Conservation (phyloP, 345 rosid genomes). For the Salix brachista region DNA sequence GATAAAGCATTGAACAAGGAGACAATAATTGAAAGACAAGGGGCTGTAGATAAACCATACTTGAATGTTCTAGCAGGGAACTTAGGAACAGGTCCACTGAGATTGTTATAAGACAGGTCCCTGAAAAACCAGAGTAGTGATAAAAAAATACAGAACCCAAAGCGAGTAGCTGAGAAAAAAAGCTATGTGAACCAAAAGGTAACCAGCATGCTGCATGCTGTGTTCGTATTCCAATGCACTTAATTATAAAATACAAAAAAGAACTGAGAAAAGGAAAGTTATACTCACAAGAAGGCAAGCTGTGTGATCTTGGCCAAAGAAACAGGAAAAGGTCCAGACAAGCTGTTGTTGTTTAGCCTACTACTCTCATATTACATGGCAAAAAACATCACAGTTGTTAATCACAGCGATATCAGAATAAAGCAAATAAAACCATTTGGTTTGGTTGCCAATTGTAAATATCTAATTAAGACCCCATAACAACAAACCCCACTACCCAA, state of each 20-base stretch:
- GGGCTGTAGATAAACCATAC: slow-evolving; percentile 30
- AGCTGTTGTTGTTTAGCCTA: slow-evolving; percentile 91
- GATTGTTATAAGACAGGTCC: slow-evolving; percentile 92
- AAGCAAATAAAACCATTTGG: background rate
- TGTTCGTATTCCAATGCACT: slow-evolving; percentile 22
- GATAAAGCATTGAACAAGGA: slow-evolving; percentile 1
- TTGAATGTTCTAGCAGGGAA: slow-evolving; percentile 76
- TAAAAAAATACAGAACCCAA: slow-evolving; percentile 6
- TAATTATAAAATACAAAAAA: slow-evolving; percentile 5
- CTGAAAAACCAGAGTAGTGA: slow-evolving; percentile 38
- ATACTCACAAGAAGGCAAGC: slow-evolving; percentile 86
- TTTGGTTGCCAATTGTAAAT: background rate
- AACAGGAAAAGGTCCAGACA: slow-evolving; percentile 75
- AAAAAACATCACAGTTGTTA: slow-evolving; percentile 19
- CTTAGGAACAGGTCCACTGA: slow-evolving; percentile 80
- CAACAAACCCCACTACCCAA: background rate
- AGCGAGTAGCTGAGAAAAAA: slow-evolving; percentile 7
- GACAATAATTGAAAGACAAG: background rate
- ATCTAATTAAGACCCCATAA: background rate
- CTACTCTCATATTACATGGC: slow-evolving; percentile 54
- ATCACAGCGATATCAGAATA: slow-evolving; percentile 6
- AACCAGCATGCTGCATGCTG: background rate
- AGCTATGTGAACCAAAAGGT: background rate
- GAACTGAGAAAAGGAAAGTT: slow-evolving; percentile 7
- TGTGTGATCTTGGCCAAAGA: slow-evolving; percentile 63